Evolutionary conservation across 768 basidiomycete genomes (phyloP), one percentile per base, ranked within the genome.

Genomic region (Termitomyces sp.): DNA sequence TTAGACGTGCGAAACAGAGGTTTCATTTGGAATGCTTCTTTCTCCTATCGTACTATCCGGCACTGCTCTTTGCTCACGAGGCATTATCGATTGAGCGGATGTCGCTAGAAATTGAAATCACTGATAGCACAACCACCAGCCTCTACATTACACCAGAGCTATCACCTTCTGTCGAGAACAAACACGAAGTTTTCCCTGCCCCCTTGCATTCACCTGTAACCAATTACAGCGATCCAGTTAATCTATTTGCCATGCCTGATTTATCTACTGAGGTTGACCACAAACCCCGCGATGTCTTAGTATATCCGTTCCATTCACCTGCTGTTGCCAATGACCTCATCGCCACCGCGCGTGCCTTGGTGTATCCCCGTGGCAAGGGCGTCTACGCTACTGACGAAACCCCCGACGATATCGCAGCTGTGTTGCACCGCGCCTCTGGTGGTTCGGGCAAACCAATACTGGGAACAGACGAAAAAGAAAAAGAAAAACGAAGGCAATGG

Each of bases 311-410:
- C 63, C 77, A 79, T 57, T 73, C 75, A 18, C 67, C 71, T 12
- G 68, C 70, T 37, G 72, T 77, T 26, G 77, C 78, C 4, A 65
- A 72, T 46, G 73, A 76, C 57, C 66, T 82, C 56, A 77, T 81
- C 46, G 65, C 67, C 13, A 77, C 73, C 3, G 80, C 81, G 9
- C 67, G 71, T 22, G 73, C 75, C 7, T 65, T 81, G 26, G 80
- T 82, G 3, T 68, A 76, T 62, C 76, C 78, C 28, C 73, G 72
- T 18, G 80, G 79, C 33, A 80, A 75, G 66, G 81, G 80, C 5
- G 77, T 82, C 31, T 82, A 82, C 54, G 81, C 81, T 12, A 81
- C 81, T 9, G 81, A 82, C 59, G 80, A 82, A 60, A 70, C 77
- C 18, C 75, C 77, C n/a, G 72, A 77, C 24, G 73, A 64, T 12